Conservation (phyloP, 2,329 filamentous ascomycete genomes). For the Diaporthe destruens region DNA sequence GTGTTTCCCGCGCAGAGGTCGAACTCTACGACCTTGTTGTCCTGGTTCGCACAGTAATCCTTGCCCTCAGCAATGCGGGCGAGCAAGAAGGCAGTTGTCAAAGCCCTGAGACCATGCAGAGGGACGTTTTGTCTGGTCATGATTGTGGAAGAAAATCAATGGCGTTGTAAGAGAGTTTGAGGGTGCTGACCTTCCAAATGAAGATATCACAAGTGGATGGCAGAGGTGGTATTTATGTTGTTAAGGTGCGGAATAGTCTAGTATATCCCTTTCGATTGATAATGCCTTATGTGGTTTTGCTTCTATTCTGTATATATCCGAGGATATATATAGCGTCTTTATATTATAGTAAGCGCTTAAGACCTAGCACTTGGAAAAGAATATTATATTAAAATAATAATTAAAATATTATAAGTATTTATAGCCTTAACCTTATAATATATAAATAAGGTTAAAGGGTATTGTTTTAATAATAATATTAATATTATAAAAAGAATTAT, state of each 20-base stretch:
- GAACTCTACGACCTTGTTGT: slow-evolving; percentile 6
- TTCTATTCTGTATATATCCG: no score
- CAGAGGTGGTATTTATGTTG: neutral
- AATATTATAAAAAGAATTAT: no score
- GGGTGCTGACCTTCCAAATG: neutral
- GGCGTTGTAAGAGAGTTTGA: neutral
- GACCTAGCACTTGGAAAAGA: no score
- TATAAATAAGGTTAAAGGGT: no score
- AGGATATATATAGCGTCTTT: no score
- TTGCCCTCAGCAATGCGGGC: neutral
- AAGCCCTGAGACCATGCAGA: neutral
- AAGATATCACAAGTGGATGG: neutral
- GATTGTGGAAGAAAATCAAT: neutral
- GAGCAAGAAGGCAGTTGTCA: slow-evolving; percentile 9
- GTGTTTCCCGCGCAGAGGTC: neutral
- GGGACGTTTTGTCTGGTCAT: neutral
- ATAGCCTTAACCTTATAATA: no score
- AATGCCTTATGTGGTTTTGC: no score
- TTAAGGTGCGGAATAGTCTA: neutral
- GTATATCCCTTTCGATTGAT: neutral
- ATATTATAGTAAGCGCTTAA: no score
- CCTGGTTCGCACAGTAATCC: neutral
- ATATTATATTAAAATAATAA: no score
- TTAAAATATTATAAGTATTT: no score
- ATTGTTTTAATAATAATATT: no score